Base-by-base conservation (phyloP, 345 rosid genomes). In the Toxicodendron radicans region DNA sequence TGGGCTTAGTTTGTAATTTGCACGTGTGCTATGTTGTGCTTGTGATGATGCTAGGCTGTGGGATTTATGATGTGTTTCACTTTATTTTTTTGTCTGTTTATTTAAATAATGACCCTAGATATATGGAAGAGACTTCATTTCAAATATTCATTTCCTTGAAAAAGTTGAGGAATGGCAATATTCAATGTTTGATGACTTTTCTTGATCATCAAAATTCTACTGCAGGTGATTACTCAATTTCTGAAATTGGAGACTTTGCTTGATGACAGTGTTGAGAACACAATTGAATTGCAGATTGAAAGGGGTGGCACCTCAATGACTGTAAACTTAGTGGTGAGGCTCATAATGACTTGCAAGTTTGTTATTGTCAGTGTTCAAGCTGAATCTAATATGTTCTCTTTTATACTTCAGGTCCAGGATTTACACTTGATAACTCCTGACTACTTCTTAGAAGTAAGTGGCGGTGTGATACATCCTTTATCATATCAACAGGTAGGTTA, bases 361-460 rank as follows among this genome's bases (percentile, higher is more conserved):
- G 54, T 51, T 38, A 23, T 58, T 48, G 38, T 54, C 27, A 41
- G 9, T 63, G 67, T 71, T 66, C 57, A 24, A 23, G 68, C 67
- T 60, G 33, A 53, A 27, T 54, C 62, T 75, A 14, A 63, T 24
- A 49, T 72, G 27, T 74, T 75, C 66, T n/a, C 43, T 12, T 62
- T 62, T 63, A 27, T 52, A 41, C 74, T 78, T 83, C 83, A 95
- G 99, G 98, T 95, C 80, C 94, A 95, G 78, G 93, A 95, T 93
- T 82, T 95, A 75, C 99, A 95, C 83, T 85, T 82, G 4, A 88
- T 95, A 75, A 93, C 99, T 78, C 99, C 98, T 71, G 83, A 81
- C 75, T 80, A 87, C 69, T 95, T 95, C 83, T 83, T 95, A 71
- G 98, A 95, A 93, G 90, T 95, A 53, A 93, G 98, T 75, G 98